A percentile compares a stretch with the other conserved stretches of the same genome.
These are phyloP conservation scores for Sarcomyxa edulis DNA, from an alignment of 768 basidiomycete species.

Conservation along the genomic window DNA sequence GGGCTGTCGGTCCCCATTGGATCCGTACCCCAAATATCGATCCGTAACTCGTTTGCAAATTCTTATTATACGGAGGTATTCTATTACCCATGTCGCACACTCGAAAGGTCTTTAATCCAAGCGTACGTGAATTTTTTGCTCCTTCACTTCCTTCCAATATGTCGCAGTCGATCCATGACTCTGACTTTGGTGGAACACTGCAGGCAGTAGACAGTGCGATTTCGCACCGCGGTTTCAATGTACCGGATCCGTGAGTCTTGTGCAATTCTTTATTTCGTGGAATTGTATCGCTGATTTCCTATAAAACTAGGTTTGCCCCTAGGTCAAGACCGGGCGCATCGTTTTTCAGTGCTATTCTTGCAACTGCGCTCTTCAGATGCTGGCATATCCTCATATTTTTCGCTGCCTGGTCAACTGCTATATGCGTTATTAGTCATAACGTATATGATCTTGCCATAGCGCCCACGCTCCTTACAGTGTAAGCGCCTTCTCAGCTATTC, in stretches of 20 bases:
- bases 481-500: conserved; percentile 17
- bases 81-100: no score
- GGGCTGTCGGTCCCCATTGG: no score
- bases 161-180: no score
- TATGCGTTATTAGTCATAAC: conserved; percentile 46
- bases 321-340: conserved; percentile 3
- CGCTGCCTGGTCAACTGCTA: conserved; percentile 52
- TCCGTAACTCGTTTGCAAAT: no score
- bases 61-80: no score
- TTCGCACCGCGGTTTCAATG: background rate
- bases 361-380: conserved; percentile 47
- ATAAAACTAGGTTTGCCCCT: background rate
- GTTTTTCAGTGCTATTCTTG: conserved; percentile 14
- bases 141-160: no score
- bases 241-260: background rate
- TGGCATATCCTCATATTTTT: conserved; percentile 69
- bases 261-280: background rate
- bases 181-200: no score
- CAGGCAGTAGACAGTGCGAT: background rate
- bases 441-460: conserved; percentile 39
- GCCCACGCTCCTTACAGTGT: conserved; percentile 66
- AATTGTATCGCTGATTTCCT: background rate
- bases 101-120: no score
- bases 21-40: no score
- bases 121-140: no score